These are phyloP conservation scores for Epichloe baconii DNA, from an alignment of 2,329 filamentous ascomycete species.

Conservation along the genomic window DNA sequence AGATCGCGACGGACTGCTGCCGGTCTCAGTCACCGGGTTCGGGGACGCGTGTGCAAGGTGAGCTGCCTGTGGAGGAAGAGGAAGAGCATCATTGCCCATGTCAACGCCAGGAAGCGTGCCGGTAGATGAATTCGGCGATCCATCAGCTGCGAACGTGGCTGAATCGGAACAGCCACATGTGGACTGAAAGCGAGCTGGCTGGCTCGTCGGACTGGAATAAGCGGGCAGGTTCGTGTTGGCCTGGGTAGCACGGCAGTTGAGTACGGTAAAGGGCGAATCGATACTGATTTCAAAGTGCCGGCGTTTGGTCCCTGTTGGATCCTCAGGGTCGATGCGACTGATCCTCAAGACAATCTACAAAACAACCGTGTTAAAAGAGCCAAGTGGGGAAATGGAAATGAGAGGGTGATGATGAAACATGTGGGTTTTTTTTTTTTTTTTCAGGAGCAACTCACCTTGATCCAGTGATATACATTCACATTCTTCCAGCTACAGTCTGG, in stretches of 20 bases:
- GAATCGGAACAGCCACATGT: constrained; percentile 43
- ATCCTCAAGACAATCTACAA: constrained; percentile 78
- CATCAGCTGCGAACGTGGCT: constrained; percentile 40
- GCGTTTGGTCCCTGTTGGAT: constrained; percentile 57
- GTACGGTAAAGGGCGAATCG: constrained; percentile 85
- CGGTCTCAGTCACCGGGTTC: constrained; percentile 17
- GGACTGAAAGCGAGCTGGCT: constrained; percentile 30
- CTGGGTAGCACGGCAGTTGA: constrained; percentile 86
- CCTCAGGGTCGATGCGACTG: constrained; percentile 67
- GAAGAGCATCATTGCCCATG: constrained; percentile 22
- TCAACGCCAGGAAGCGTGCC: constrained; percentile 32
- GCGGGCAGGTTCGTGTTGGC: constrained; percentile 77
- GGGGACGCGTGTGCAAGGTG: constrained; percentile 29
- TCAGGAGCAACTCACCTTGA: constrained; percentile 51
- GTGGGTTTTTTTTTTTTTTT: too few species aligned
- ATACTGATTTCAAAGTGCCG: constrained; percentile 94
- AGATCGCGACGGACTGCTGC: constrained; percentile 8
- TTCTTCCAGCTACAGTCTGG: constrained; percentile 91
- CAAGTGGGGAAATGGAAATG: not conserved
- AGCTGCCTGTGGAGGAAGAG: constrained; percentile 41
- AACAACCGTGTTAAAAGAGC: constrained; percentile 1
- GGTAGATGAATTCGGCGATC: constrained; percentile 53
- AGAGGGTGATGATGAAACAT: not conserved
- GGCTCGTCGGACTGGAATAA: constrained; percentile 46
- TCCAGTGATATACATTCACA: constrained; percentile 91